Percentiles rank a stretch among this genome's conserved stretches.
Evolutionary conservation across 768 basidiomycete species (phyloP).

Genomic region (Naganishia friedmannii): DNA sequence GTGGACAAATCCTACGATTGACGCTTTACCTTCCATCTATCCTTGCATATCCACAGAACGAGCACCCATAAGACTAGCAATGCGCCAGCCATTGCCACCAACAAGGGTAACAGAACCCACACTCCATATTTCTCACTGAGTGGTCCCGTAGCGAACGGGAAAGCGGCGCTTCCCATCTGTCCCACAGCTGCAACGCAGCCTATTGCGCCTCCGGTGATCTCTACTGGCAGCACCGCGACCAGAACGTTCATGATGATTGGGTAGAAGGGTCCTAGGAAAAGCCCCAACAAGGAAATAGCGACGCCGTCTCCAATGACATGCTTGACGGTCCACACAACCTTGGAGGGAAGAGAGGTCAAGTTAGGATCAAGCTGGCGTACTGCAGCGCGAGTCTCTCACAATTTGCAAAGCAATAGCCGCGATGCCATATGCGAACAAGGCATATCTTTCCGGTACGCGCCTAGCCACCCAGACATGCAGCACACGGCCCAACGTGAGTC

Average conservation of each 20-base stretch:
- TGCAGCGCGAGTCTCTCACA: neutral
- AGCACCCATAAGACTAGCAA: conserved; percentile 12
- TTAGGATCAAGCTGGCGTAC: neutral
- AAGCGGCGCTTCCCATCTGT: conserved; percentile 51
- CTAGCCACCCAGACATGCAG: conserved; percentile 58
- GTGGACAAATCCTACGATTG: neutral
- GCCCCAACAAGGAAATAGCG: conserved; percentile 64
- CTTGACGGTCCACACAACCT: conserved; percentile 66
- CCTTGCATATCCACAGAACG: conserved; percentile 25
- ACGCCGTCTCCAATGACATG: conserved; percentile 65
- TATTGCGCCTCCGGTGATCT: conserved; percentile 62
- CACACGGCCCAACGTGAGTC: conserved; percentile 60
- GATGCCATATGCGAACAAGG: conserved; percentile 52
- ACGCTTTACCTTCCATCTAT: conserved; percentile 22
- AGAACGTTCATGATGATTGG: conserved; percentile 68
- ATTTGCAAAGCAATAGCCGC: conserved; percentile 38
- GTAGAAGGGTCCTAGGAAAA: conserved; percentile 70
- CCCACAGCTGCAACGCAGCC: conserved; percentile 39
- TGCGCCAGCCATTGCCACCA: conserved; percentile 22
- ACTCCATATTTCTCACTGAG: conserved; percentile 28
- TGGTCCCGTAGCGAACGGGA: conserved; percentile 46
- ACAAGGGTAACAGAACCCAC: conserved; percentile 25
- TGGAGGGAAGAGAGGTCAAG: conserved; percentile 3
- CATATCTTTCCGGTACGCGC: conserved; percentile 6
- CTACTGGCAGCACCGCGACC: conserved; percentile 65